phyloP scores from a whole-genome alignment of 2,329 filamentous ascomycete genomes.

The Aspergillus sp. region DNA sequence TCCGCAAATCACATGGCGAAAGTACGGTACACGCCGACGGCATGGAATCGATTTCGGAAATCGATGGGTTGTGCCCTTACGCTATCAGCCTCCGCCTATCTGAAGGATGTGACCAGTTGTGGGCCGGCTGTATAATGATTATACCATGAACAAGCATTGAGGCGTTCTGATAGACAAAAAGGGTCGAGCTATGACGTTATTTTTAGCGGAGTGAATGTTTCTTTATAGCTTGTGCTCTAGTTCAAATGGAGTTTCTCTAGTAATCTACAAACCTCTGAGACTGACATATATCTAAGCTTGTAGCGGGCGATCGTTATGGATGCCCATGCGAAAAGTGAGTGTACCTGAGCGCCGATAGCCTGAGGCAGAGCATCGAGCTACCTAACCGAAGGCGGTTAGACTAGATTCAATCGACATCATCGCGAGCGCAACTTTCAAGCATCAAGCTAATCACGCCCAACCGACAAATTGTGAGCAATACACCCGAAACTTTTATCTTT shows the following conservation, averaged over 20 bases:
- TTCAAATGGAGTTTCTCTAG: not conserved
- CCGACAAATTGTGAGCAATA: not conserved
- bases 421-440: not conserved
- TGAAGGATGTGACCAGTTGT: slow-evolving; percentile 21
- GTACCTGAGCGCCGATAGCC: not conserved
- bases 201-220: slow-evolving; percentile 6
- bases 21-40: slow-evolving; percentile 77
- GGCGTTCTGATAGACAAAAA: slow-evolving; percentile 20
- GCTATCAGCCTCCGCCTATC: slow-evolving; percentile 41
- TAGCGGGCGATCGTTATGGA: too few species aligned
- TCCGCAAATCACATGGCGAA: slow-evolving; percentile 79
- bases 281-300: too few species aligned
- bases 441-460: slow-evolving; percentile 4
- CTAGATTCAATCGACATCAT: slow-evolving; percentile 18
- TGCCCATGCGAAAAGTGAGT: too few species aligned
- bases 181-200: not conserved
- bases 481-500: not conserved
- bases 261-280: not conserved
- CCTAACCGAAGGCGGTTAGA: not conserved
- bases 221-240: not conserved
- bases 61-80: slow-evolving; percentile 79
- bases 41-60: slow-evolving; percentile 87
- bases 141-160: slow-evolving; percentile 17
- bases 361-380: not conserved
- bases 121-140: slow-evolving; percentile 17